These are phyloP conservation scores for Myriosclerotinia scirpicola DNA, from an alignment of 2,329 filamentous ascomycete species.

Conservation along the genomic window DNA sequence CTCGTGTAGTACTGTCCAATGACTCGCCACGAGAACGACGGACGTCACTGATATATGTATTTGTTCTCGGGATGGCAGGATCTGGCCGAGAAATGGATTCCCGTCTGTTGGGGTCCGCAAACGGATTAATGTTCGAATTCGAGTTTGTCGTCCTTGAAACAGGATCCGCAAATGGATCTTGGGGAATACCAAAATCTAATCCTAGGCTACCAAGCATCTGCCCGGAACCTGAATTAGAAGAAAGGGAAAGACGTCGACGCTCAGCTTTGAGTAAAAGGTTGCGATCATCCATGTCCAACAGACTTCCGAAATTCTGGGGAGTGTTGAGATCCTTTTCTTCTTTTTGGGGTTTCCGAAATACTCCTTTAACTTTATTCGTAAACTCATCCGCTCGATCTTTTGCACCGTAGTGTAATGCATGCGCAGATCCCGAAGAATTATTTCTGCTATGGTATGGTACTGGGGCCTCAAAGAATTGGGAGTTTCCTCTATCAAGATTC, in stretches of 20 bases:
- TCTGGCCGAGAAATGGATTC: constrained; percentile 30
- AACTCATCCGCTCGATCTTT: constrained; percentile 47
- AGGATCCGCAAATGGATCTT: constrained; percentile 37
- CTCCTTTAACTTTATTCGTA: constrained; percentile 44
- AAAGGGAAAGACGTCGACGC: constrained; percentile 30
- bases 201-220: constrained; percentile 35
- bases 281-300: constrained; percentile 37
- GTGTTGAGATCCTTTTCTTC: constrained; percentile 40
- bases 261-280: constrained; percentile 36
- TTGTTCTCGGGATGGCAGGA: constrained; percentile 38
- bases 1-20: constrained; percentile 40
- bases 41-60: constrained; percentile 50
- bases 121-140: constrained; percentile 18
- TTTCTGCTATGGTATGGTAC: constrained; percentile 44
- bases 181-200: constrained; percentile 32
- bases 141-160: constrained; percentile 1
- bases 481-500: constrained; percentile 54
- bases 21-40: constrained; percentile 53
- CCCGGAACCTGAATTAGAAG: constrained; percentile 27
- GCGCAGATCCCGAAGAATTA: constrained; percentile 39
- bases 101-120: constrained; percentile 29
- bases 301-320: constrained; percentile 34
- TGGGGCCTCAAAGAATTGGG: constrained; percentile 48
- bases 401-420: constrained; percentile 25
- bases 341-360: constrained; percentile 42